These are phyloP conservation scores for Geotrichum carabidarum DNA, from an alignment of 1,139 yeast species.

Conservation along the genomic window DNA sequence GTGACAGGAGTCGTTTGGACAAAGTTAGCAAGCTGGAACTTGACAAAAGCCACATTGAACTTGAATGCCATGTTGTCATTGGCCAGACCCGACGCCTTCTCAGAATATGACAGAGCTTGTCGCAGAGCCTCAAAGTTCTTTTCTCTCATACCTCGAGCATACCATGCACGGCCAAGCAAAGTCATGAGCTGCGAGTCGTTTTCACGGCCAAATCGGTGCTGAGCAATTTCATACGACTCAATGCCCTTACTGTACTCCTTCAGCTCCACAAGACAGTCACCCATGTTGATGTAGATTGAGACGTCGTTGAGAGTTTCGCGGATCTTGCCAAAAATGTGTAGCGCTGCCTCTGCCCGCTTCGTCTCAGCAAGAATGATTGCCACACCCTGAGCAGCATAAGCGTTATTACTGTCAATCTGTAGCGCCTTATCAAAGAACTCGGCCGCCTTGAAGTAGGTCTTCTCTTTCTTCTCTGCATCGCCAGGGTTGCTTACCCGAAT, in stretches of 20 bases:
- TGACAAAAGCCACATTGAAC: constrained; percentile 79
- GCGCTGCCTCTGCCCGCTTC: constrained; percentile 68
- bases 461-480: constrained; percentile 64
- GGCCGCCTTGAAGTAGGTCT: constrained; percentile 79
- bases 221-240: constrained; percentile 80
- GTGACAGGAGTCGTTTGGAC: constrained; percentile 58
- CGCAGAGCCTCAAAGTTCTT: constrained; percentile 55
- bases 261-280: constrained; percentile 79
- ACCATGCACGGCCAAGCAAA: constrained; percentile 86
- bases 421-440: constrained; percentile 86
- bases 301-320: constrained; percentile 85
- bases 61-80: constrained; percentile 46
- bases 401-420: constrained; percentile 76
- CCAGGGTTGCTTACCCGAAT: constrained; percentile 48
- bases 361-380: constrained; percentile 91
- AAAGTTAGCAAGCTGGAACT: constrained; percentile 82
- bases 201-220: constrained; percentile 59
- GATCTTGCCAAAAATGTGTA: constrained; percentile 81
- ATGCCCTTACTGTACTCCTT: constrained; percentile 81
- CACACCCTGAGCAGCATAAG: constrained; percentile 96
- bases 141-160: constrained; percentile 69
- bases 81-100: constrained; percentile 49
- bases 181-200: constrained; percentile 62
- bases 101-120: constrained; percentile 59
- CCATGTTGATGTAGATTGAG: constrained; percentile 77